Evolutionary conservation across 1,284 basidiomycete species (phyloP).

Genomic region (Kalmanozyma brasiliensis): DNA sequence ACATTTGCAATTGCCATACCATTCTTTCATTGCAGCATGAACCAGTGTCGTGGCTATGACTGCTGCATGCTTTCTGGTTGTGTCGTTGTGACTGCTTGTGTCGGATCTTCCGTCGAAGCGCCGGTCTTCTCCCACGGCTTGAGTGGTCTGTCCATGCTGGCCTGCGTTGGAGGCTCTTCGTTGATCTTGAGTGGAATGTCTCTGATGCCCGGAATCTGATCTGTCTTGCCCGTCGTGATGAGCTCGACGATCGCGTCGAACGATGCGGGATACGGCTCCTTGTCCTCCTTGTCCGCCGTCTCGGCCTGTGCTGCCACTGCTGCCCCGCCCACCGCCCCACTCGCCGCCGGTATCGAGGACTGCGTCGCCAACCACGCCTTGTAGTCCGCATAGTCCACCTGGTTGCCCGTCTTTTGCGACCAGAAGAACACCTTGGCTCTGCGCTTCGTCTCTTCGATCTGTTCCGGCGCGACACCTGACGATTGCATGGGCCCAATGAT

Average conservation of each 20-base stretch:
- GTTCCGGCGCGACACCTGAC: conserved; percentile 36
- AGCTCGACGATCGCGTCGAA: conserved; percentile 66
- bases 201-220: conserved; percentile 62
- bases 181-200: conserved; percentile 66
- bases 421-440: conserved; percentile 53
- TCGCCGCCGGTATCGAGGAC: background rate
- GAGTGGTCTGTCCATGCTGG: conserved; percentile 45
- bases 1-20: no score
- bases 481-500: conserved; percentile 49
- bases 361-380: conserved; percentile 27
- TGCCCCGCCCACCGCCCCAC: background rate
- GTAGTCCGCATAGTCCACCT: conserved; percentile 44
- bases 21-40: no score
- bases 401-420: conserved; percentile 37
- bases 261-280: conserved; percentile 58
- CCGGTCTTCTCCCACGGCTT: conserved; percentile 62
- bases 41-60: conserved; percentile 2
- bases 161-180: conserved; percentile 47
- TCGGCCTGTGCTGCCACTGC: background rate
- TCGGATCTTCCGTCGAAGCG: background rate
- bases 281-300: conserved; percentile 10
- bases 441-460: conserved; percentile 45
- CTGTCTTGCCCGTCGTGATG: conserved; percentile 63
- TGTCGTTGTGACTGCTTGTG: conserved; percentile 5
- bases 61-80: conserved; percentile 5